Conservation (phyloP, 2,329 filamentous ascomycete species). For the Penicillium expansum region DNA sequence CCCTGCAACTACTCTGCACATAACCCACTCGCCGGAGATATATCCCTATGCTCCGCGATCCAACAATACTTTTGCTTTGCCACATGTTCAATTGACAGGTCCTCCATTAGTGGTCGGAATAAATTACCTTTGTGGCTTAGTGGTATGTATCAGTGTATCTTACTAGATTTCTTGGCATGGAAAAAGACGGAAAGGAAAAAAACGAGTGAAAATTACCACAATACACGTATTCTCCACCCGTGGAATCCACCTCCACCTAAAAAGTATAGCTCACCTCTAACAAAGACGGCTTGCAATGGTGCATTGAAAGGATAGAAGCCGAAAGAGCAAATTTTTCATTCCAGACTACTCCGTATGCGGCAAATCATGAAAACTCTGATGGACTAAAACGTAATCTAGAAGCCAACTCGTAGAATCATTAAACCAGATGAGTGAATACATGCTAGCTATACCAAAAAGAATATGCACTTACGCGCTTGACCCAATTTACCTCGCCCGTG, state of each 20-base stretch:
- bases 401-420: background rate
- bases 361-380: background rate
- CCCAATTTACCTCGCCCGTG: slow-evolving; percentile 1
- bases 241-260: background rate
- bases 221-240: background rate
- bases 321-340: too few relatives aligned
- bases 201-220: background rate
- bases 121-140: background rate
- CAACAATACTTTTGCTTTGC: background rate
- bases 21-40: background rate
- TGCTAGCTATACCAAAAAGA: background rate
- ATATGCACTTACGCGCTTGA: background rate
- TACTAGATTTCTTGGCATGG: background rate
- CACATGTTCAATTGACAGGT: background rate
- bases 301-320: background rate
- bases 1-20: background rate
- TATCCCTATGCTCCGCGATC: background rate
- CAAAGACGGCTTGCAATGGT: background rate
- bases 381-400: background rate
- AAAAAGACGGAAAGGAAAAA: background rate
- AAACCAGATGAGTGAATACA: background rate
- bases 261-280: background rate
- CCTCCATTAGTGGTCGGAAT: background rate
- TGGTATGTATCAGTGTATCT: background rate
- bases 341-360: too few relatives aligned